Percentiles rank a stretch among this genome's conserved stretches.
Conservation (phyloP, 805 yeast genomes). For the Kazachstania psychrophila region DNA sequence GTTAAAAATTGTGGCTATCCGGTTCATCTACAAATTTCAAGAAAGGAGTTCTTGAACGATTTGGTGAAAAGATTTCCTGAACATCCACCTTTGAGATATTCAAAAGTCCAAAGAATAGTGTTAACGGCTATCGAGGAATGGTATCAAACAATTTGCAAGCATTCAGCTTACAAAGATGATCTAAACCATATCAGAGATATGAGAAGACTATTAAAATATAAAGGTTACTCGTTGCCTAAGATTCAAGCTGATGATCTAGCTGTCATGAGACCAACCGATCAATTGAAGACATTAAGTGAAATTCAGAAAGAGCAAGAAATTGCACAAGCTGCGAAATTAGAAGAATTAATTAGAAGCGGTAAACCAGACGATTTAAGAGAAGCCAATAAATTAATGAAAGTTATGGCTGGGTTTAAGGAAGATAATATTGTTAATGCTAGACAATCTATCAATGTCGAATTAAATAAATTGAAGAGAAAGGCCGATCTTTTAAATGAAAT, state of each 20-base stretch:
- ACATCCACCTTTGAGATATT: conserved; percentile 78
- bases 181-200: conserved; percentile 87
- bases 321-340: conserved; percentile 90
- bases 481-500: conserved; percentile 82
- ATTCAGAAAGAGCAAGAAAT: conserved; percentile 85
- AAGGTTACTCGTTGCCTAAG: conserved; percentile 92
- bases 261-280: conserved; percentile 82
- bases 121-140: conserved; percentile 92
- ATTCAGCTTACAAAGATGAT: conserved; percentile 84
- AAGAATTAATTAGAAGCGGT: conserved; percentile 90
- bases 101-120: conserved; percentile 74
- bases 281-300: conserved; percentile 79
- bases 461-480: conserved; percentile 75
- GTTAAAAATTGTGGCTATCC: conserved; percentile 99
- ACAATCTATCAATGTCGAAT: conserved; percentile 72
- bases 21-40: conserved; percentile 84
- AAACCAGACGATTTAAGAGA: conserved; percentile 91
- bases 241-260: conserved; percentile 85
- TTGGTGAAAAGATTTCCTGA: conserved; percentile 91
- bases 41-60: conserved; percentile 90
- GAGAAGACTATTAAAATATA: conserved; percentile 82
- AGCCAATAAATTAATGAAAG: conserved; percentile 93
- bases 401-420: conserved; percentile 95
- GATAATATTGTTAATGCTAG: conserved; percentile 58
- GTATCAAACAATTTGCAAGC: conserved; percentile 89